phyloP scores from a whole-genome alignment of 2,329 filamentous ascomycete species.

The Xylariaceae sp. region DNA sequence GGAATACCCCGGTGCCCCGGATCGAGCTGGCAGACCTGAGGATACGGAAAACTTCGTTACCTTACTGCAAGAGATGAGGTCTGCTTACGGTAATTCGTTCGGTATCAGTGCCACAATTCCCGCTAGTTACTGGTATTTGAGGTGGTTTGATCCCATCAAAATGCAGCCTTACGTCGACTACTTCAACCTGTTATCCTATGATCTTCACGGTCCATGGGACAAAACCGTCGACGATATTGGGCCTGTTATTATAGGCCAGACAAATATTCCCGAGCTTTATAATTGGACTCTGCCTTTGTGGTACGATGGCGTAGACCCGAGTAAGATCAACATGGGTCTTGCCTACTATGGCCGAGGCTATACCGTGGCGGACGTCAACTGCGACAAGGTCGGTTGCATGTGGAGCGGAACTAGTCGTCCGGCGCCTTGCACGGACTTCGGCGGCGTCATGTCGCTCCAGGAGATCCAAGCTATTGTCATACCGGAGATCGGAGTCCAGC shows the following conservation, averaged over 20 bases:
- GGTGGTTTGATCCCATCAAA: conserved; percentile 43
- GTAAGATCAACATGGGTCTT: conserved; percentile 53
- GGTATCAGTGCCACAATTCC: conserved; percentile 49
- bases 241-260: conserved; percentile 44
- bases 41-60: conserved; percentile 47
- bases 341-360: conserved; percentile 55
- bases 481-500: conserved; percentile 25
- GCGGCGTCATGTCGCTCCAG: conserved; percentile 40
- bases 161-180: conserved; percentile 48
- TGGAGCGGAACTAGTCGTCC: conserved; percentile 37
- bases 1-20: conserved; percentile 49
- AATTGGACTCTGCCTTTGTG: conserved; percentile 47
- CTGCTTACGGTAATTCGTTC: conserved; percentile 44
- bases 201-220: conserved; percentile 52
- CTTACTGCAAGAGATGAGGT: conserved; percentile 45
- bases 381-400: conserved; percentile 34
- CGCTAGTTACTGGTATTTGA: conserved; percentile 47
- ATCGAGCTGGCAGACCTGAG: conserved; percentile 43
- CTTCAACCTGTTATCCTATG: conserved; percentile 48
- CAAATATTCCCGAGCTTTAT: conserved; percentile 51
- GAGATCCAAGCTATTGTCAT: conserved; percentile 42
- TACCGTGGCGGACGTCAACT: conserved; percentile 40
- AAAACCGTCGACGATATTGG: conserved; percentile 39
- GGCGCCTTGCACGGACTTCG: conserved; percentile 36
- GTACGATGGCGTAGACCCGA: conserved; percentile 46